phyloP scores from a whole-genome alignment of 805 yeast genomes.

The Ogataea sp. region DNA sequence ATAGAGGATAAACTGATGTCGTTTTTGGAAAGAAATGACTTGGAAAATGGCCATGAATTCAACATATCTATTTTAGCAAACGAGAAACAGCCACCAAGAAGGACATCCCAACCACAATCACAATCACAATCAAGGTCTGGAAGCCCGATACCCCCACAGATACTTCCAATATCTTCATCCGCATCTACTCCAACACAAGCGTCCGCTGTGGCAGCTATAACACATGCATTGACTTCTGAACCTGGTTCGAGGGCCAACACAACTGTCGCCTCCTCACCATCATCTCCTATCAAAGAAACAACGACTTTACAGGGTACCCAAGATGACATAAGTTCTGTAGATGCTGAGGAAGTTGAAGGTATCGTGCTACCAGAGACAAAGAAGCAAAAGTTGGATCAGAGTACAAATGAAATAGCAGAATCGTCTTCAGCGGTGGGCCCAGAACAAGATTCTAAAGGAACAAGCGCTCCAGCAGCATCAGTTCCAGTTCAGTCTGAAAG shows the following conservation, averaged over 20 bases:
- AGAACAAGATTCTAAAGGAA: no score
- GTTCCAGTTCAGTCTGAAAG: no score
- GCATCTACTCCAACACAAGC: not conserved
- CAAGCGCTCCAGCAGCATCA: conserved; percentile 2
- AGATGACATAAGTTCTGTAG: no score
- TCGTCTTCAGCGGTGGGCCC: no score
- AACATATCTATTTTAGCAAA: conserved; percentile 24
- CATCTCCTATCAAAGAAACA: no score
- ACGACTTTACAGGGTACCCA: no score
- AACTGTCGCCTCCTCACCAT: no score
- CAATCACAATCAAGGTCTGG: not conserved
- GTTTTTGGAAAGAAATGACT: conserved; percentile 45
- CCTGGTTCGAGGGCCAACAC: no score
- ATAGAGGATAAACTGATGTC: conserved; percentile 31
- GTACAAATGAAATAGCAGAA: conserved; percentile 5
- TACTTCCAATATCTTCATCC: not conserved
- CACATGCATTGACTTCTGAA: no score
- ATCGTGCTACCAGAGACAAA: not conserved
- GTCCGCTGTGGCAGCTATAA: no score
- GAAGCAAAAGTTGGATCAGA: conserved; percentile 1
- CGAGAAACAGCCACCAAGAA: conserved; percentile 23
- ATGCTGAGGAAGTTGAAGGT: not conserved
- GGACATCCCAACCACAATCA: conserved; percentile 7
- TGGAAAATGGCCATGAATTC: conserved; percentile 37
- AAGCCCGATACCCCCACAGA: not conserved